A percentile compares a stretch with the other conserved stretches of the same genome.
phyloP scores from a whole-genome alignment of 306 rosid species.

The Dicorynia guianensis region DNA sequence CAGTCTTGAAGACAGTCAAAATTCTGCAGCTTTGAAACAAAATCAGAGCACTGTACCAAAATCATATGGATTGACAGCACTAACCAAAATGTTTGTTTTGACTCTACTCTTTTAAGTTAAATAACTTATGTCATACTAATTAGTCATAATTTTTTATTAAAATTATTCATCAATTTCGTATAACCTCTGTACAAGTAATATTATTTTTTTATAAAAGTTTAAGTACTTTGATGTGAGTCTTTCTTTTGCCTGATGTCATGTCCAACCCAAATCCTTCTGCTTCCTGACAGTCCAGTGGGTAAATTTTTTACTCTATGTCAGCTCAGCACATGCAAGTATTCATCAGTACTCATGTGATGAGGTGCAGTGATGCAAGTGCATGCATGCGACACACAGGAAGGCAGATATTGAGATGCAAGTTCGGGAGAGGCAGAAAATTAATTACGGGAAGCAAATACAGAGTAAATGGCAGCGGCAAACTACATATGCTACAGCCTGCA shows the following conservation, averaged over 20 bases:
- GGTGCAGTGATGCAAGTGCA: conserved; percentile 31
- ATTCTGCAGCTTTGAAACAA: too few species aligned
- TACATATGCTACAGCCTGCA: conserved; percentile 7
- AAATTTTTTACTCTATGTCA: not conserved
- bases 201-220: too few species aligned
- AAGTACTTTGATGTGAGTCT: too few species aligned
- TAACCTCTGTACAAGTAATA: too few species aligned
- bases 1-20: not conserved
- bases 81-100: too few species aligned
- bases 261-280: not conserved
- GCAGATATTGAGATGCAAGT: not conserved
- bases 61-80: too few species aligned
- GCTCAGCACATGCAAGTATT: conserved; percentile 36
- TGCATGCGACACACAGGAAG: not conserved
- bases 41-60: not conserved
- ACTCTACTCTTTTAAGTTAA: too few species aligned
- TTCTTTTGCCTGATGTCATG: too few species aligned
- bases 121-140: too few species aligned
- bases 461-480: conserved; percentile 33
- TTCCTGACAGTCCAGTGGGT: not conserved
- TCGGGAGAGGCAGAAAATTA: conserved; percentile 21
- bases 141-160: too few species aligned
- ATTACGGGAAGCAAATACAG: not conserved
- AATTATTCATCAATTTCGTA: too few species aligned
- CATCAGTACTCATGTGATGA: conserved; percentile 40